Base-by-base conservation (phyloP, 2,329 filamentous ascomycete genomes). In the Colletotrichum shisoi region DNA sequence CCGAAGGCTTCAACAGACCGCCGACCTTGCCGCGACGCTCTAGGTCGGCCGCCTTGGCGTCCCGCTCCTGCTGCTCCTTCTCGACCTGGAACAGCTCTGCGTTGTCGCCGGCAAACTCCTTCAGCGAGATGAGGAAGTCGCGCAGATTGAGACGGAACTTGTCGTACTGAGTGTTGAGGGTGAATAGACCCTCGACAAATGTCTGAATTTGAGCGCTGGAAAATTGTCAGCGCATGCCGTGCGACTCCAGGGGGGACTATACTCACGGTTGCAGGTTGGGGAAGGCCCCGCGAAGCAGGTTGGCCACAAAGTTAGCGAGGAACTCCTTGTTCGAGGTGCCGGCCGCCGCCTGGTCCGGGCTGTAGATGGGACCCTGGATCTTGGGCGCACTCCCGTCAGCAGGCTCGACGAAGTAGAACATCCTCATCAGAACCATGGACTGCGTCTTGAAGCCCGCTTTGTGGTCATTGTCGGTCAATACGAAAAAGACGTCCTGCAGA, bases 361-460 rank as follows among this genome's bases (percentile, higher is more conserved):
- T 87, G 79, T 97, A 99, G 71, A 99, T 92, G 0, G 94, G 94
- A 5, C 94, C 93, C 74, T 93, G 90, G 65, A 99, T 93, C 85
- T 97, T 97, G 62, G 93, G 90, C 34, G 87, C 84, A 12, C 83
- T 79, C 31, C 85, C 86, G 72, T 90, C 87, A 39, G 87, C 86
- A 1, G 88, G 87, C 72, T 94, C 88, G n/a, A 97, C 89, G 63
- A 97, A 93, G 84, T 94, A 96, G 82, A 99, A 97, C 86, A 99
- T 94, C 75, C 94, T 91, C 73, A 95, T 93, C 69, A 99, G 82
- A 56, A 99, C 84, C 87, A 95, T 91, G 3, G 94, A 94, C 81
- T 99, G 95, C 9, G 94, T 95, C 84, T 99, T 99, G 84, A 99
- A 99, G 0, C 95, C 95, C 69, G 95, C 95, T 83, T 99, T 99